Base-by-base conservation (phyloP, 1,284 basidiomycete species). In the Tilletia caries region DNA sequence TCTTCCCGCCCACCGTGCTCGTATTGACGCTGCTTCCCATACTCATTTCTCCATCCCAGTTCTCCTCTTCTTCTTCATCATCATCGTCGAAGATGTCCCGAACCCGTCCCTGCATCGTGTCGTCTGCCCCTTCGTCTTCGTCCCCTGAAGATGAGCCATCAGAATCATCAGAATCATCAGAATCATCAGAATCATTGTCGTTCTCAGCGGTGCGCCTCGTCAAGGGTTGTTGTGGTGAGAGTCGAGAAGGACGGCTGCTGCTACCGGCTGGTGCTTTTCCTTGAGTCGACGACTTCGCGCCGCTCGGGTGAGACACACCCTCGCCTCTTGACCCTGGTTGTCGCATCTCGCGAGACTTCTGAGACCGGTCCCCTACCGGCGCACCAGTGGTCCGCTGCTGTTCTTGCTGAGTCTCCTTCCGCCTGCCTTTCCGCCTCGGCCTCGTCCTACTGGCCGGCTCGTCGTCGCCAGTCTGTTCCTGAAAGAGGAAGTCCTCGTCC, bases 401-500 rank as follows among this genome's bases (percentile, higher is more conserved):
- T 10, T 34, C 64, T 32, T 37, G 18, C 33, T 15, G 27, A 1
- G 25, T 29, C 46, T 65, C 33, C 64, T n/a, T 10, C 29, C 27
- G 8, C 46, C 32, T 15, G 27, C 32, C 15, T 37, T 48, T 65
- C 64, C 25, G 41, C 33, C 33, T 34, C 41, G 41, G 8, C n/a
- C 27, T 64, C 1, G 60, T 23, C 20, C 41, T 64, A 27, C 20
- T 29, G 13, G 12, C 12, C 18, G 68, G 41, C 1, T 65, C 69
- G 1, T 29, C 20, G 2, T 70, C 20, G 2, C 66, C 73, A 27
- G 71, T 71, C 23, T 75, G 72, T 20, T 75, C 72, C 34, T 75
- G 73, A 50, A 78, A 78, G 23, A 78, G 70, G 48, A 74, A 78
- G 68, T 78, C 76, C 29, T 76, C 76, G 18, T 78, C 76, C 76